These are phyloP conservation scores for Pterulicium gracile DNA, from an alignment of 1,284 basidiomycete genomes.

Conservation along the genomic window DNA sequence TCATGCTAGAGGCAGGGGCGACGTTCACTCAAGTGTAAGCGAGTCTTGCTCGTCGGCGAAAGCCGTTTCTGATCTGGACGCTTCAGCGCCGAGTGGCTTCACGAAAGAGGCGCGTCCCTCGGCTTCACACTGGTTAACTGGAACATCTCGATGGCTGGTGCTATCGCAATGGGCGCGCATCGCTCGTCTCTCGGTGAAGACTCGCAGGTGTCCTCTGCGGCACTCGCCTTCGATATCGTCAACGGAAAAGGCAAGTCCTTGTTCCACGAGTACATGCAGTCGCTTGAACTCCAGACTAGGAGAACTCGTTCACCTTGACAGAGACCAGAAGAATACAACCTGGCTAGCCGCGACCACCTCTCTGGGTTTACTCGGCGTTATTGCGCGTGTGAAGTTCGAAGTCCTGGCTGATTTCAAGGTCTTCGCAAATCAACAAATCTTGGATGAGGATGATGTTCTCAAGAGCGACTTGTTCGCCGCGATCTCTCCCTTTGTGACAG, in stretches of 20 bases:
- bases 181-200: conserved; percentile 24
- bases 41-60: too few relatives aligned
- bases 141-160: conserved; percentile 26
- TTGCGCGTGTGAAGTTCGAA: conserved; percentile 21
- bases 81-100: conserved; percentile 22
- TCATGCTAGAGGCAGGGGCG: conserved; percentile 22
- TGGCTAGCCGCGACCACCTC: conserved; percentile 26
- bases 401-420: conserved; percentile 23
- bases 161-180: conserved; percentile 26
- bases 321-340: conserved; percentile 18
- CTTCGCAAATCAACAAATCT: conserved; percentile 18
- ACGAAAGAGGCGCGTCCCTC: conserved; percentile 20
- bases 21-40: conserved; percentile 23
- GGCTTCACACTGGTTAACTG: conserved; percentile 25
- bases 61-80: too few relatives aligned
- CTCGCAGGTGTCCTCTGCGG: conserved; percentile 23
- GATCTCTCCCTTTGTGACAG: conserved; percentile 24
- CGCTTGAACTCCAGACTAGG: conserved; percentile 11
- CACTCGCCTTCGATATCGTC: conserved; percentile 23
- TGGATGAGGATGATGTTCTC: conserved; percentile 21
- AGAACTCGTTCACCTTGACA: conserved; percentile 21
- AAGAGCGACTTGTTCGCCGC: conserved; percentile 20
- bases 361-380: conserved; percentile 23
- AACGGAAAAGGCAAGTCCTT: conserved; percentile 19
- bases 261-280: not conserved